Percentiles rank a stretch among this genome's conserved stretches.
Conservation (phyloP, 176 grass and related monocot species). For the Ananas comosus region DNA sequence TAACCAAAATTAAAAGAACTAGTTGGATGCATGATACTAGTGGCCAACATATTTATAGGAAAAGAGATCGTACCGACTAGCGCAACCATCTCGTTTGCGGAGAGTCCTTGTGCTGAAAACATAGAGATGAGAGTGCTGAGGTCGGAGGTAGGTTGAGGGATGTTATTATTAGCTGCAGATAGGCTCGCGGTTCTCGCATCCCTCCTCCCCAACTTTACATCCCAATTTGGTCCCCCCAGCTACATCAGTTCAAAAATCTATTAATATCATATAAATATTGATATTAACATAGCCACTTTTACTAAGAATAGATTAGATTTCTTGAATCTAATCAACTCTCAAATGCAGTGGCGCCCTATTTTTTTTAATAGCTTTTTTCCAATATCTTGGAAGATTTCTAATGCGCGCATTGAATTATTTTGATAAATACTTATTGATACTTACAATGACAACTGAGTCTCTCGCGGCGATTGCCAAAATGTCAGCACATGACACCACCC, state of each 20-base stretch:
- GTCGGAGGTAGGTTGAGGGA: slow-evolving; percentile 31
- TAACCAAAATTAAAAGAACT: too few species aligned
- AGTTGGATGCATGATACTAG: background rate
- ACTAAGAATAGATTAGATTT: background rate
- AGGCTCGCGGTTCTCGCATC: slow-evolving; percentile 54
- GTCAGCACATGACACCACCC: slow-evolving; percentile 89
- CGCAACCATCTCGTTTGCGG: slow-evolving; percentile 49
- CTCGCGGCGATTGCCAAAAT: slow-evolving; percentile 56
- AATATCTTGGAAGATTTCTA: too few species aligned
- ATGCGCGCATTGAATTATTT: background rate
- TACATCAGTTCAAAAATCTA: slow-evolving; percentile 5
- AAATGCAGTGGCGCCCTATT: too few species aligned
- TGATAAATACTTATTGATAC: slow-evolving; percentile 1
- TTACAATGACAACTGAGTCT: slow-evolving; percentile 49
- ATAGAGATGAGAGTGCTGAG: slow-evolving; percentile 47
- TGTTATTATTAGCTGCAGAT: slow-evolving; percentile 45
- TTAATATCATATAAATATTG: background rate
- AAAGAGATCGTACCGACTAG: slow-evolving; percentile 30
- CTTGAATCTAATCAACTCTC: background rate
- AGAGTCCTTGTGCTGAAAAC: slow-evolving; percentile 50
- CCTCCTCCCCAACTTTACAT: slow-evolving; percentile 49
- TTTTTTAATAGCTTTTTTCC: too few species aligned
- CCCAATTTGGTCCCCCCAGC: slow-evolving; percentile 45
- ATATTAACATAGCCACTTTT: background rate
- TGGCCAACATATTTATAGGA: background rate